Evolutionary conservation across 495 filamentous ascomycete species (phyloP), one percentile per base, ranked within the genome.

Genomic region (Aspergillus carlsbadensis): DNA sequence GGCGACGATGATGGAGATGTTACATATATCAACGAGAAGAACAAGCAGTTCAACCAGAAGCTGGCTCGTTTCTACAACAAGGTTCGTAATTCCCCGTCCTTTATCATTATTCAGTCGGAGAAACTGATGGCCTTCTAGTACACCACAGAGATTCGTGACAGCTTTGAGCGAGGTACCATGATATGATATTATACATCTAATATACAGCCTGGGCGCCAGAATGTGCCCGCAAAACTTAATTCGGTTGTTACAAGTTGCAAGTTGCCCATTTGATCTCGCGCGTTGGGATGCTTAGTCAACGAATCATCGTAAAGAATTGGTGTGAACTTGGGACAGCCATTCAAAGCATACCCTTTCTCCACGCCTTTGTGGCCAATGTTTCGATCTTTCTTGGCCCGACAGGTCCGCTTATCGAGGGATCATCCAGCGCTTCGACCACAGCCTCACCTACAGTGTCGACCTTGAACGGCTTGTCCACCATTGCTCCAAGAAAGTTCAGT

Each of bases 1-100:
- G 83, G 82, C 15, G 83, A 89, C 59, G 88, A 90, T 20, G 90
- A 92, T 33, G 84, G 82, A 22, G 94, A 98, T 69, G 90, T 98
- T 56, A 98, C 95, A 10, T 98, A 95, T 74, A 98, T 98, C 81
- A 98, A 98, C 72, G 91, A 96, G 72, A 97, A 98, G 87, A 96
- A 96, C 79, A 96, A 96, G 79, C 90, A 96, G 78, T 98, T 98
- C 78, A 98, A 98, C 82, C 87, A 94, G 76, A 98, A 98, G 75
- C 73, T 98, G 73, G 78, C 85, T 46, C 81, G 95, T 62, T 98
- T 96, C 71, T 98, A 98, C 72, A 92, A 98, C 77, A 96, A 96
- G 82, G 84, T 87, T 76, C 51, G 78, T 70, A 21, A 43, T 57
- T 11, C 24, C 18, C 3, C 21, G 51, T 18, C 26, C 24, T 3